A percentile compares a stretch with the other conserved stretches of the same genome.
Evolutionary conservation across 2,329 filamentous ascomycete genomes (phyloP).

Genomic region (Ramularia endophylla): DNA sequence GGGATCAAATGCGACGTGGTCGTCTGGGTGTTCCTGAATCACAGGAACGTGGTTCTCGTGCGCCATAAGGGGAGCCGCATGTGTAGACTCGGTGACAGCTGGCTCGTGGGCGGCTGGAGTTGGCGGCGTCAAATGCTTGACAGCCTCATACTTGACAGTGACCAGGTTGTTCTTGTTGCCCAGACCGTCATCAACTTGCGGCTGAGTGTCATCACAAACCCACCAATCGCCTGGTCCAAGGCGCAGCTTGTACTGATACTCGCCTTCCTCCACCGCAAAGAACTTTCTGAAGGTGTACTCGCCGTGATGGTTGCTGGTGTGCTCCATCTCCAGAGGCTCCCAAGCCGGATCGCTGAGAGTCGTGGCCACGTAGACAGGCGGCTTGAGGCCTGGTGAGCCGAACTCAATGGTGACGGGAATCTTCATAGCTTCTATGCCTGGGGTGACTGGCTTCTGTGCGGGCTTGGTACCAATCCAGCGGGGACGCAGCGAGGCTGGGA

Average conservation of each 20-base stretch:
- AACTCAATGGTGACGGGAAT: conserved; percentile 54
- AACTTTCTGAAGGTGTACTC: conserved; percentile 54
- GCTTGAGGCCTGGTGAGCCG: conserved; percentile 52
- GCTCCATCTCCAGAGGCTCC: conserved; percentile 61
- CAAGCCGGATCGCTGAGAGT: conserved; percentile 63
- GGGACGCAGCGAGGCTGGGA: conserved; percentile 11
- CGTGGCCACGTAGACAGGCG: conserved; percentile 66
- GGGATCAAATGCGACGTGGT: too few species aligned
- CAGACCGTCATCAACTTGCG: conserved; percentile 47
- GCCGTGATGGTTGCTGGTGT: conserved; percentile 40
- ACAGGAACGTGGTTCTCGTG: too few species aligned
- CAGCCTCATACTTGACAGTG: conserved; percentile 25
- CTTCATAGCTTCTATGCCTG: conserved; percentile 23
- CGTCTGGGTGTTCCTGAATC: too few species aligned
- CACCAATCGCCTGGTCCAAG: conserved; percentile 63
- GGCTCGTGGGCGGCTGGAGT: background rate
- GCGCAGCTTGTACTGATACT: conserved; percentile 71
- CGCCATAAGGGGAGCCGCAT: too few species aligned
- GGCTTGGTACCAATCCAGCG: conserved; percentile 28
- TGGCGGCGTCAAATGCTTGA: conserved; percentile 16
- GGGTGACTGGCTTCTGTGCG: conserved; percentile 9
- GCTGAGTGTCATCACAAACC: conserved; percentile 58
- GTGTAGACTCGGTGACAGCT: background rate
- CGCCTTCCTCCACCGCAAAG: conserved; percentile 50
- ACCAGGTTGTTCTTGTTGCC: conserved; percentile 52